Base-by-base conservation (phyloP, 345 rosid species). In the Iberis pinnata region DNA sequence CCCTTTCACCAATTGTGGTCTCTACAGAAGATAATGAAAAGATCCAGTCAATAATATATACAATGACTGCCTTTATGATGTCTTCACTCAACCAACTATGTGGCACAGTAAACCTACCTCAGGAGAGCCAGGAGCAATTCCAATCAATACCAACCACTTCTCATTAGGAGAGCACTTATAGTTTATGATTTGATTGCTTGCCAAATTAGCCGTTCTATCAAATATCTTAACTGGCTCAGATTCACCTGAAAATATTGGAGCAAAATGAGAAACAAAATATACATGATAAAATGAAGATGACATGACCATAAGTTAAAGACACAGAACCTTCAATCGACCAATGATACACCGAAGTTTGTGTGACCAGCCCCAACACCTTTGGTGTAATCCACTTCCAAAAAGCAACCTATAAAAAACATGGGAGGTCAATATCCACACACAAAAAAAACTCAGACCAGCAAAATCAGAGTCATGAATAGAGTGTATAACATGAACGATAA, bases 361-460 rank as follows among this genome's bases (percentile, higher is more conserved):
- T 93, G 47, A 88, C 99, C 56, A 93, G 60, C 56, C 97, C 99
- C 82, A 93, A 58, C 97, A 93, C 76, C 62, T 88, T 88, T 42
- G 85, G 83, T 60, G 78, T 67, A 61, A 93, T 86, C 99, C 99
- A 93, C 67, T 93, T 93, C 99, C 99, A 93, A 71, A 93, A 93
- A 63, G 86, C 85, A 73, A 93, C 88, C 99, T 93, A 68, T 27
- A 49, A 53, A 49, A 53, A 67, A 17, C 29, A 61, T 32, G 57
- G 19, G 43, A 27, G 42, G 42, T 41, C 17, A 57, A 18, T 22
- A 55, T 60, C n/a, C n/a, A n/a, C n/a, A n/a, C n/a, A n/a, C 53
- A 24, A 41, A 68, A 50, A 16, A n/a, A 49, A 12, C 12, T 56
- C 24, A 33, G 18, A 27, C 5, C 16, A 52, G 12, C 20, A 52